Evolutionary conservation across 768 basidiomycete species (phyloP).

Genomic region (Termitomyces sp.): DNA sequence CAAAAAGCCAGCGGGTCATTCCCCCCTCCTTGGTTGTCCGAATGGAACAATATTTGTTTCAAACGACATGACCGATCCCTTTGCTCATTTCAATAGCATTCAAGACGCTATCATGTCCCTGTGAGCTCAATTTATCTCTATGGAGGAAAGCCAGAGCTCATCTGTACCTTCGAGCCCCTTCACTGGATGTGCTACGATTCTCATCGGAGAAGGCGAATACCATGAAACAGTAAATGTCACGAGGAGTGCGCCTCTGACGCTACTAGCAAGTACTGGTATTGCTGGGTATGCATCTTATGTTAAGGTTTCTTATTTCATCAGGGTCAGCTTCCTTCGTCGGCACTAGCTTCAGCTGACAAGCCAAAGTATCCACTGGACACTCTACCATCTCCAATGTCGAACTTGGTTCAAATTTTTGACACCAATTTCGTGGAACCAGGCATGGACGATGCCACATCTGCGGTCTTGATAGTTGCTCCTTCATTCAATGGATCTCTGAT

Average conservation of each 20-base stretch:
- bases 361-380: constrained; percentile 30
- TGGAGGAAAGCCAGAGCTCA: neutral
- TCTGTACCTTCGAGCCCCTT: constrained; percentile 28
- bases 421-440: constrained; percentile 34
- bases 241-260: constrained; percentile 43
- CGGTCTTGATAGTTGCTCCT: constrained; percentile 53
- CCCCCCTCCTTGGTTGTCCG: constrained; percentile 49
- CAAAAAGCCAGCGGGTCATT: constrained; percentile 33
- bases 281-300: neutral
- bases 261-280: constrained; percentile 35
- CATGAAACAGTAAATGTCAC: constrained; percentile 56
- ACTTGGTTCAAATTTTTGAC: constrained; percentile 52
- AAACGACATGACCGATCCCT: constrained; percentile 30
- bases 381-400: constrained; percentile 43
- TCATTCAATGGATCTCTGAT: constrained; percentile 51
- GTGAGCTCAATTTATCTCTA: constrained; percentile 25
- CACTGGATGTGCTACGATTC: constrained; percentile 35
- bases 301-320: constrained; percentile 10
- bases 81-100: constrained; percentile 40
- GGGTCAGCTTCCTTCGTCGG: constrained; percentile 44
- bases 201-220: constrained; percentile 55
- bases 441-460: constrained; percentile 52
- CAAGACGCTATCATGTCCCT: constrained; percentile 54
- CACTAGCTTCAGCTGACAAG: constrained; percentile 21
- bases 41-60: constrained; percentile 58